These are phyloP conservation scores for Zygoascus meyerae DNA, from an alignment of 1,139 yeast genomes.

Conservation along the genomic window DNA sequence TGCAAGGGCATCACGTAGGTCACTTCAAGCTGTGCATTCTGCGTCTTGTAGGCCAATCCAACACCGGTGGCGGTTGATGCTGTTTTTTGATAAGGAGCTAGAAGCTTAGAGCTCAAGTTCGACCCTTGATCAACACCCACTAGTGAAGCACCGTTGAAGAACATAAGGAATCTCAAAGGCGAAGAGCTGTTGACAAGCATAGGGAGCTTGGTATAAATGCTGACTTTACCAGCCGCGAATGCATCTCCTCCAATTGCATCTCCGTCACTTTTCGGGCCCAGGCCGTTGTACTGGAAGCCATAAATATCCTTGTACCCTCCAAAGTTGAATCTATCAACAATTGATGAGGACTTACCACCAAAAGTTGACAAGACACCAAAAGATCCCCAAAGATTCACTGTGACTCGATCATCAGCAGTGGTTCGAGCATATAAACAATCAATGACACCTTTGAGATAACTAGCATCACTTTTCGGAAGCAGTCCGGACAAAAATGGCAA, in stretches of 20 bases:
- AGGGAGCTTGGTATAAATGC: conserved; percentile 64
- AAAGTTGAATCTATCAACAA: conserved; percentile 51
- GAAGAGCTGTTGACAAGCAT: conserved; percentile 40
- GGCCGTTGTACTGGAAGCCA: conserved; percentile 68
- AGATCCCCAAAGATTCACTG: conserved; percentile 18
- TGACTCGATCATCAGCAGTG: conserved; percentile 17
- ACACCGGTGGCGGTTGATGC: conserved; percentile 32
- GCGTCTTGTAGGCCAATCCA: conserved; percentile 79
- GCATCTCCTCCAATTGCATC: conserved; percentile 73
- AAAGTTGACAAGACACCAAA: conserved; percentile 17
- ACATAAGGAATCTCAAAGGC: conserved; percentile 63
- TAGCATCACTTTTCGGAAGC: conserved; percentile 28
- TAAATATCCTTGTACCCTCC: conserved; percentile 84
- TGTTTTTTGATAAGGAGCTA: conserved; percentile 7
- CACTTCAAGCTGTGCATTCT: conserved; percentile 85
- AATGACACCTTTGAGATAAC: conserved; percentile 31
- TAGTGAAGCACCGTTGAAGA: conserved; percentile 69
- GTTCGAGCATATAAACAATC: conserved; percentile 28
- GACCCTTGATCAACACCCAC: conserved; percentile 27
- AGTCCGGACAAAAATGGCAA: conserved; percentile 8
- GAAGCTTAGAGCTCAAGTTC: neutral
- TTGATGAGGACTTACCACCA: conserved; percentile 12
- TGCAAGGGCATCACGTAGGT: conserved; percentile 76
- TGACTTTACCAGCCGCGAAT: conserved; percentile 57
- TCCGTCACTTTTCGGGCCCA: conserved; percentile 71